phyloP scores from a whole-genome alignment of 2,329 filamentous ascomycete genomes.

The Epicoccum sorghinum region DNA sequence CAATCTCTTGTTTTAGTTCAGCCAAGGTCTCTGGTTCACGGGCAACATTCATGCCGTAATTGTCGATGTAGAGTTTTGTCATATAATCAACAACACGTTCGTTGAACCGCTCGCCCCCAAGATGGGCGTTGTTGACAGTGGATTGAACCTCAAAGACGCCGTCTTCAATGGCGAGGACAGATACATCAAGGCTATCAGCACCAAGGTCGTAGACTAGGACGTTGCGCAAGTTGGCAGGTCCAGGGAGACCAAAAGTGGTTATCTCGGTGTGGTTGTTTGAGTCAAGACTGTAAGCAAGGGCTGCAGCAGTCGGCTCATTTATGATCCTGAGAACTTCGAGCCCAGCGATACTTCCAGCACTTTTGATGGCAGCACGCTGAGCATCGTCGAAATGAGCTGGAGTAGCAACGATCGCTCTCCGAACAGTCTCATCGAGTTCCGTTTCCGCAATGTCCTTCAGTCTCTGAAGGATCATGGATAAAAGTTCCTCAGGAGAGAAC shows the following conservation, averaged over 20 bases:
- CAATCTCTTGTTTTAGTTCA: slow-evolving; percentile 98
- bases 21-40: slow-evolving; percentile 98
- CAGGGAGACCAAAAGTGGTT: slow-evolving; percentile 91
- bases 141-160: slow-evolving; percentile 94
- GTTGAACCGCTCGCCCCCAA: slow-evolving; percentile 99
- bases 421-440: slow-evolving; percentile 82
- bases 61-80: slow-evolving; percentile 98
- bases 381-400: slow-evolving; percentile 99
- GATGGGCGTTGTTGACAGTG: slow-evolving; percentile 94
- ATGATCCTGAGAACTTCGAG: slow-evolving; percentile 95
- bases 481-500: slow-evolving; percentile 82
- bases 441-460: slow-evolving; percentile 84
- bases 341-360: slow-evolving; percentile 88
- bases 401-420: slow-evolving; percentile 89
- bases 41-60: slow-evolving; percentile 87
- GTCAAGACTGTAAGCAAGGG: too few species aligned
- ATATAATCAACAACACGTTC: slow-evolving; percentile 97
- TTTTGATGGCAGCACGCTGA: slow-evolving; percentile 96
- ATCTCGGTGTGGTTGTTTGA: slow-evolving; percentile 51
- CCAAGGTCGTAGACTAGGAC: slow-evolving; percentile 52
- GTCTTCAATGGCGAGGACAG: slow-evolving; percentile 84
- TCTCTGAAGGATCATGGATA: slow-evolving; percentile 70
- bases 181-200: slow-evolving; percentile 52
- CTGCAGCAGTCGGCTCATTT: slow-evolving; percentile 77
- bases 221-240: slow-evolving; percentile 49